Conservation (phyloP, 768 basidiomycete genomes). For the Trametopsis cervina region DNA sequence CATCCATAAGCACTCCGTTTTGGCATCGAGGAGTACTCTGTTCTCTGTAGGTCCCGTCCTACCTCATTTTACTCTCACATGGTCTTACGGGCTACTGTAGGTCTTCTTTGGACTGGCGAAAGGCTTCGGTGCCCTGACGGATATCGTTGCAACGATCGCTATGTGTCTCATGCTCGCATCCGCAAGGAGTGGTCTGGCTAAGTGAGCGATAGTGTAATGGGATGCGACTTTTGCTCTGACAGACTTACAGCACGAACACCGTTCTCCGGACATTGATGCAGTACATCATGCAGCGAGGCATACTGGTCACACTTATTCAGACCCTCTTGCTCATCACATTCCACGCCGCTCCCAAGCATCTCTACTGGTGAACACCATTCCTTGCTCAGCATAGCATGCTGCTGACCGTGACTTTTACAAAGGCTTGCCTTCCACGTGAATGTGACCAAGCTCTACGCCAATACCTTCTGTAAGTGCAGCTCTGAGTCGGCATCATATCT, state of each 20-base stretch:
- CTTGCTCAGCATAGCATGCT: neutral
- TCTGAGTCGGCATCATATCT: neutral
- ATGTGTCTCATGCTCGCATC: slow-evolving; percentile 35
- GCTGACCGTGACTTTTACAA: neutral
- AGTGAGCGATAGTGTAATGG: slow-evolving; percentile 21
- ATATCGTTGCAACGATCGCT: slow-evolving; percentile 37
- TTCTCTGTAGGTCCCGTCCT: slow-evolving; percentile 24
- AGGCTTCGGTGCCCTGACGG: slow-evolving; percentile 36
- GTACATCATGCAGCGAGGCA: slow-evolving; percentile 36
- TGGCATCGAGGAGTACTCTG: slow-evolving; percentile 22
- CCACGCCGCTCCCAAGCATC: slow-evolving; percentile 27
- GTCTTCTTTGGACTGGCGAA: slow-evolving; percentile 39
- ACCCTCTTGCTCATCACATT: slow-evolving; percentile 34
- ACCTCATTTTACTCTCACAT: neutral
- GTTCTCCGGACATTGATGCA: slow-evolving; percentile 34
- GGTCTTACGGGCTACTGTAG: slow-evolving; percentile 14
- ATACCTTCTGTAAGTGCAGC: slow-evolving; percentile 38
- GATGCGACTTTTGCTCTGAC: neutral
- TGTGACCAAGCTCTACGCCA: slow-evolving; percentile 41
- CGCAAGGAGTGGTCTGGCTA: slow-evolving; percentile 31
- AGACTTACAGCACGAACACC: slow-evolving; percentile 29
- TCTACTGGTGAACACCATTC: slow-evolving; percentile 30
- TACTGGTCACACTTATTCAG: slow-evolving; percentile 38
- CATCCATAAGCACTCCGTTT: slow-evolving; percentile 26
- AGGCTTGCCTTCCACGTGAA: slow-evolving; percentile 44